Evolutionary conservation across 441 rosid genomes (phyloP).

Genomic region (Corymbia citriodora): DNA sequence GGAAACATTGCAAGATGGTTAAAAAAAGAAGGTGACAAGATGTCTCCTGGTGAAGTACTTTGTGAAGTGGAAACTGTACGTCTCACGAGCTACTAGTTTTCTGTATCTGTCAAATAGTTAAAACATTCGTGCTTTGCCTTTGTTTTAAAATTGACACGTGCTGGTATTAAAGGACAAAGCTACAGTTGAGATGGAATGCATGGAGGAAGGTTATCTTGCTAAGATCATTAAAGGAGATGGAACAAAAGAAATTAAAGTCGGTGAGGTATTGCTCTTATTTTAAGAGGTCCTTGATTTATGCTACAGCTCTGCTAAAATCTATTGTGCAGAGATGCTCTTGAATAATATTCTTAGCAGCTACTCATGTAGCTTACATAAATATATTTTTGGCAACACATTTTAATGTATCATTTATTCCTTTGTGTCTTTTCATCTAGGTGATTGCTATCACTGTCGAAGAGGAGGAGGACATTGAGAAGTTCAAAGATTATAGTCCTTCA

Average conservation of each 20-base stretch:
- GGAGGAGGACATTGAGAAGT: slow-evolving; percentile 72
- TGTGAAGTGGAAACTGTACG: slow-evolving; percentile 99
- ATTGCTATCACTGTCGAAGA: slow-evolving; percentile 94
- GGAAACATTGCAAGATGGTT: slow-evolving; percentile 96
- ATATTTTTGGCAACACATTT: background rate
- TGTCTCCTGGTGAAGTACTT: slow-evolving; percentile 90
- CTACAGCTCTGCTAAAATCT: background rate
- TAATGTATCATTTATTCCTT: background rate
- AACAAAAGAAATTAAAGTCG: slow-evolving; percentile 84
- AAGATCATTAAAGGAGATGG: slow-evolving; percentile 88
- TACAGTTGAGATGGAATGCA: slow-evolving; percentile 98
- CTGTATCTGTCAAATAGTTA: background rate
- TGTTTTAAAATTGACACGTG: background rate
- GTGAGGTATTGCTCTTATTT: slow-evolving; percentile 58
- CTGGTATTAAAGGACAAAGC: slow-evolving; percentile 67
- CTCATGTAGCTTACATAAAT: background rate
- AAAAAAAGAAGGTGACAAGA: slow-evolving; percentile 96
- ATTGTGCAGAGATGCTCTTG: background rate
- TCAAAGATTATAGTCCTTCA: slow-evolving; percentile 79
- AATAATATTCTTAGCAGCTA: background rate
- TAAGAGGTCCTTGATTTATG: background rate
- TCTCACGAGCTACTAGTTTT: background rate
- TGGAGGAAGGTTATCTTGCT: slow-evolving; percentile 98
- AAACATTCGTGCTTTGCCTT: background rate
- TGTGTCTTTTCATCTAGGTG: slow-evolving; percentile 28